Base-by-base conservation (phyloP, 208 protist genomes). In the Leishmania tarentolae region DNA sequence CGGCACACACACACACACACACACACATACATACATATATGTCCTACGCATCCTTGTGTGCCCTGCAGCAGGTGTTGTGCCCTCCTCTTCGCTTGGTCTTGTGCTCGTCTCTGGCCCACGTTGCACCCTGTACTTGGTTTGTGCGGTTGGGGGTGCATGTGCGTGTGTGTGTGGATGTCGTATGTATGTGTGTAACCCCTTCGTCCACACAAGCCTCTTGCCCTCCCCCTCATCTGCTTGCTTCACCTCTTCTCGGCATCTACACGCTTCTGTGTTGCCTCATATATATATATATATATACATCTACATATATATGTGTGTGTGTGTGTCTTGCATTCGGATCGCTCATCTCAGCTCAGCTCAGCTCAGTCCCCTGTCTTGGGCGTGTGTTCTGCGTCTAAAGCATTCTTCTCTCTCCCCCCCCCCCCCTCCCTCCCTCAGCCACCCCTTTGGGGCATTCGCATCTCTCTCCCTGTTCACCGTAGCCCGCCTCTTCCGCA, bases 1-100 rank as follows among this genome's bases (percentile, higher is more conserved):
- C n/a, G 1, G 40, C 42, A 4, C 71, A 31, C 46, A 59, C 71
- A 59, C 71, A 52, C 83, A 82, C 13, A 0, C 72, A 61, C 72
- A 61, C 72, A 61, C 46, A 42, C 72, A 37, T 31, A 40, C 6
- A 37, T 19, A 40, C 8, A 13, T 19, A 19, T 5, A 66, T 66
- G 0, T 2, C 4, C 24, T 35, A 24, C 47, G n/a, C n/a, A n/a
- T n/a, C n/a, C n/a, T n/a, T 53, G 46, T 47, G 50, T 21, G 50
- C 50, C 50, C 50, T 53, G 50, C 50, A 53, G 50, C 50, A 53
- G 50, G 50, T 53, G 13, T 53, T 17, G 11, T 21, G 50, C 21
- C 15, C 50, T 17, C 50, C 50, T 21, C 50, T 17, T 53, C 15
- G 50, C 53, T 61, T 35, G 28, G 28, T 0, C 31, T 61, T 24